Evolutionary conservation across 331 rosid genomes (phyloP), one percentile per base, ranked within the genome.

Genomic region (Acacia concinna): DNA sequence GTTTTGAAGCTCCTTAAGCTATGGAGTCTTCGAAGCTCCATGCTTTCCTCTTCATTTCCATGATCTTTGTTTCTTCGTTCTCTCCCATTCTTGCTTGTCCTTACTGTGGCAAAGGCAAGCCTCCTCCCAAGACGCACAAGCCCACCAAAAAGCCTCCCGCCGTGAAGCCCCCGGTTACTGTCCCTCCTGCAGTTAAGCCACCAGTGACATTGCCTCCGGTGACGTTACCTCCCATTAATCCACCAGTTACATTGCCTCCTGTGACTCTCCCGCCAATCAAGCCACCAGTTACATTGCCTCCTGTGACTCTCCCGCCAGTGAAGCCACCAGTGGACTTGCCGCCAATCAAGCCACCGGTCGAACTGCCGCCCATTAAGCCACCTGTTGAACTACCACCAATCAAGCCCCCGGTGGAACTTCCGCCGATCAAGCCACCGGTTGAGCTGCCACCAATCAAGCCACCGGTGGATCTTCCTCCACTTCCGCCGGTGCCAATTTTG

Each of bases 1-100:
- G 63, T 56, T 17, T 59, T 27, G 38, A 60, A 60, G 35, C 38
- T 31, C 21, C 38, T 60, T 1, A 70, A 8, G 32, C 20, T 5
- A 94, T 94, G 98, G 99, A 88, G 75, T 85, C 88, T 81, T 80
- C 93, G 1, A 91, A 91, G 79, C 18, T 66, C 63, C 52, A 88
- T 78, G 94, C 93, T 59, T 75, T 86, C 74, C 78, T 93, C 81
- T 78, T 96, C 85, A 78, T 96, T 67, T 93, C 81, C 91, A 91
- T 93, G 88, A 88, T 96, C 68, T 81, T 91, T 84, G 11, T 91
- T 27, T 93, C 99, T 79, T 83, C 95, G 0, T 84, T 84, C 67
- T 46, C 96, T 20, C 96, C 99, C 66, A 91, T 93, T 60, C 89
- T 90, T 3, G 94, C 88, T 11, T 91, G 98, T 75, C 87, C 85